Base-by-base conservation (phyloP, 768 basidiomycete species). In the Trametes sanguinea region DNA sequence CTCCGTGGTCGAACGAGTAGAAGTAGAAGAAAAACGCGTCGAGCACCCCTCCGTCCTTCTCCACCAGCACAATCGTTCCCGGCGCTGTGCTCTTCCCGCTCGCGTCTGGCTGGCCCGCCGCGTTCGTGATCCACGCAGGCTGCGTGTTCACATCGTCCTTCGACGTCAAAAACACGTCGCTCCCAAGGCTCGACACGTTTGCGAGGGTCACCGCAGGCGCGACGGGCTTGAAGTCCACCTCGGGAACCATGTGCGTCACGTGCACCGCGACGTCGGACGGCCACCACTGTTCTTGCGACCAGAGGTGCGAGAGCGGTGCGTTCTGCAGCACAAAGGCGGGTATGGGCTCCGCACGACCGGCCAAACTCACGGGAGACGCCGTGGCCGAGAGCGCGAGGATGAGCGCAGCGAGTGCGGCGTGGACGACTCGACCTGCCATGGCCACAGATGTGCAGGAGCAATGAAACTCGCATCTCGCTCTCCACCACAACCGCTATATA, bases 1-100 rank as follows among this genome's bases (percentile, higher is more conserved):
- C 63, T 27, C 69, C 73, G 32, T 67, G 59, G 40, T 75, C 65
- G 56, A 62, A 75, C 5, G 72, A 69, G 51, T 72, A 75, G 62
- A 74, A 74, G 61, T 71, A 72, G 58, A 73, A 74, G 57, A 72
- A 75, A 68, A 74, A 75, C 17, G 71, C 73, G 54, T 75, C 74
- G 9, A 71, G 59, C 33, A 71, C 69, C 0, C 71, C 71, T 3
- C 60, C 67, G 16, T 63, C 33, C 62, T 75, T 74, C 51, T 68
- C 60, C 1, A 73, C 73, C n/a, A 67, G 67, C 22, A 74, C 65
- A 57, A 73, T 72, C 47, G 72, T 74, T 29, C 65, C 70, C 10
- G 73, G 72, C 2, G 70, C 71, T 16, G 33, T 22, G 42, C 66
- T 71, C 29, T 57, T 57, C 22, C 73, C 74, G 13, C 51, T 57